Base-by-base conservation (phyloP, 192 early-diverging fungal species). In the Entomortierella chlamydospora region DNA sequence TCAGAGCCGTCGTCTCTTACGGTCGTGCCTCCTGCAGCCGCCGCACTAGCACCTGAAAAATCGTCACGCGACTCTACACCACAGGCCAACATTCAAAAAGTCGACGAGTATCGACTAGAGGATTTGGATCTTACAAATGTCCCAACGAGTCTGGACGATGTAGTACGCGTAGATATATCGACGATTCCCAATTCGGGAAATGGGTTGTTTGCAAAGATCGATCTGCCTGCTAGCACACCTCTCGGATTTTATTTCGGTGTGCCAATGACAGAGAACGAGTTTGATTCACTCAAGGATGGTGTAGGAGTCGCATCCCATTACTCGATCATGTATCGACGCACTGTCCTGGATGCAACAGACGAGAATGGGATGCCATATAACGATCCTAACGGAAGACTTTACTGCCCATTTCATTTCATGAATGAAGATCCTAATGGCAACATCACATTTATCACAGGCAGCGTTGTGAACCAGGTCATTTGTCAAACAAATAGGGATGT, bases 221-320 rank as follows among this genome's bases (percentile, higher is more conserved):
- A 90, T 45, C 66, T 97, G 1, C 95, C 95, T 4, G 86, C 83
- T 11, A 89, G 88, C n/a, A 92, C 90, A 17, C 90, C 93, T 0
- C 81, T 97, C 8, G 96, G 96, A 7, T 97, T 97, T 68, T 97
- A 97, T 63, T 97, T 97, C 84, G 96, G 96, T 8, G 94, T 97
- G 6, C 96, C 96, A n/a, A 97, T 96, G 95, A 96, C 93, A 1
- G 96, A 97, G 74, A 94, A 95, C 67, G 96, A 97, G 65, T 97
- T 95, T 64, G 96, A 97, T 81, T 90, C 89, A 10, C 76, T 91
- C 37, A 97, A 97, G 67, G 96, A 97, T 61, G 81, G 85, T 26
- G 83, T 93, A 6, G 95, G 95, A 0, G 67, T 93, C 29, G 88
- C 96, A 1, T 95, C 93, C 4, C 91, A 96, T 60, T 97, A 97